Percentiles rank a stretch among this genome's conserved stretches.
Conservation (phyloP, 257 asterid species). For the Solanum chmielewskii region DNA sequence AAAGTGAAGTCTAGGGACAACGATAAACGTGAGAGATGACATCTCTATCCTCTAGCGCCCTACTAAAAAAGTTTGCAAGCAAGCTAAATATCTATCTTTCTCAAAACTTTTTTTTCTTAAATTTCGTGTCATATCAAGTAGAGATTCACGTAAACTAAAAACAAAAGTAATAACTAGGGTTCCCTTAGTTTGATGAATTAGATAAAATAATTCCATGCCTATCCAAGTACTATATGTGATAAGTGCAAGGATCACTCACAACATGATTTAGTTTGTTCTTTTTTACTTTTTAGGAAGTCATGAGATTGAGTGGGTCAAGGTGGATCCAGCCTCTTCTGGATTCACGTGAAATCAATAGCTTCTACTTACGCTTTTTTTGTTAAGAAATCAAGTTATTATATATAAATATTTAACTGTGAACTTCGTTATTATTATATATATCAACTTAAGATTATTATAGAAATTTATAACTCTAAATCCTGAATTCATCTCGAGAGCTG, state of each 20-base stretch:
- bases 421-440: fast-evolving
- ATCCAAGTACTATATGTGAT: background rate
- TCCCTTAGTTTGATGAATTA: background rate
- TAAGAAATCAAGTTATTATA: background rate
- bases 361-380: background rate
- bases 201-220: background rate
- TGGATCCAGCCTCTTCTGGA: background rate
- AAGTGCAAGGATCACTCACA: background rate
- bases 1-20: background rate
- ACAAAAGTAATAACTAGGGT: background rate
- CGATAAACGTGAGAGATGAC: background rate
- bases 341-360: background rate
- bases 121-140: background rate
- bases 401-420: background rate
- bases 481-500: background rate
- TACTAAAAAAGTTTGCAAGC: background rate
- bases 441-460: background rate
- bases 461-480: background rate
- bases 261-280: background rate
- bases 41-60: too few species aligned
- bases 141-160: background rate
- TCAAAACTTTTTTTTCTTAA: background rate
- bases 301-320: background rate
- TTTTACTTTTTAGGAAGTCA: background rate
- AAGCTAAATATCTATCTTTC: background rate